Evolutionary conservation across 768 basidiomycete genomes (phyloP).

Genomic region (Lactarius evosmus): DNA sequence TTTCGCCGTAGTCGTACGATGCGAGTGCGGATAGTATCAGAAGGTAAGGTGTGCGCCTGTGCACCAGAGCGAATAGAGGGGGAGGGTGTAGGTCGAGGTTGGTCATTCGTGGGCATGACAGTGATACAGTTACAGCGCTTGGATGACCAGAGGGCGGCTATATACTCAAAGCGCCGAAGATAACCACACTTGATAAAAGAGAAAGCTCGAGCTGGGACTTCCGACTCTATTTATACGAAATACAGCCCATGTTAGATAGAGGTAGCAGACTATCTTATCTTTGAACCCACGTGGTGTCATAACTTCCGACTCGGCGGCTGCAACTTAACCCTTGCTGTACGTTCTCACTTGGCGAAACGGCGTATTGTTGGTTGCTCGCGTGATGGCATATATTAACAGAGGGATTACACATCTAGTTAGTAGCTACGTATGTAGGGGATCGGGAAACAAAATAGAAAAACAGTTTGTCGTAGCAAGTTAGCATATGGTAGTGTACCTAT

Average conservation of each 20-base stretch:
- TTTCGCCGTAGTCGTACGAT: slow-evolving; percentile 34
- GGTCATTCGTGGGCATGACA: slow-evolving; percentile 35
- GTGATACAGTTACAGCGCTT: not conserved
- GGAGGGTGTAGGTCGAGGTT: slow-evolving; percentile 31
- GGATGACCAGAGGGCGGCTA: not conserved
- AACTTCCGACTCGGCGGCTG: not conserved
- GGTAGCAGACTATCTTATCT: not conserved
- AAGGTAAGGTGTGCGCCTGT: not conserved
- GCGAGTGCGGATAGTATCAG: slow-evolving; percentile 19
- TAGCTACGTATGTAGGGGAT: not conserved
- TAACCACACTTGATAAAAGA: not conserved
- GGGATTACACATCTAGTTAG: not conserved
- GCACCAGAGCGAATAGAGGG: slow-evolving; percentile 9
- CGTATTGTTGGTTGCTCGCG: not conserved
- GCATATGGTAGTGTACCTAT: not conserved
- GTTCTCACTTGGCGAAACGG: not conserved
- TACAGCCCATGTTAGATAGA: no score
- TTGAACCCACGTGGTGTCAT: not conserved
- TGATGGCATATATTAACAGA: not conserved
- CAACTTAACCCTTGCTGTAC: not conserved
- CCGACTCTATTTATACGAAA: not conserved
- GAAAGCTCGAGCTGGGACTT: not conserved
- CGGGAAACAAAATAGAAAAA: not conserved
- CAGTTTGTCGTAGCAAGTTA: not conserved
- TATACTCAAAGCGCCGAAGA: not conserved